phyloP scores from a whole-genome alignment of 306 rosid genomes.

The Prunus salicina region DNA sequence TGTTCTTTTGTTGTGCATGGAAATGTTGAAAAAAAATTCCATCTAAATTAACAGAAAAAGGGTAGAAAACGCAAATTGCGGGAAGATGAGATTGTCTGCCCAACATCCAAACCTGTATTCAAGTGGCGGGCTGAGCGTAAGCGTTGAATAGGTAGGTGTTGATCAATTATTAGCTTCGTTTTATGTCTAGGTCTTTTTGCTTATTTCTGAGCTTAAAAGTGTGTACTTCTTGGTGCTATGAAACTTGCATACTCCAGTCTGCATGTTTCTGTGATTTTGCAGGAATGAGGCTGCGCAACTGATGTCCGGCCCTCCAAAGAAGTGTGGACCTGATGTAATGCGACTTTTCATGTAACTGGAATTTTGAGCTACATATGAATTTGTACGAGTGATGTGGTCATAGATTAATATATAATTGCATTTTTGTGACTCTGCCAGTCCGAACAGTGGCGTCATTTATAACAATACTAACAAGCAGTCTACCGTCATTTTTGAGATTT shows the following conservation, averaged over 20 bases:
- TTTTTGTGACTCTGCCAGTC: neutral
- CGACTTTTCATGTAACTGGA: neutral
- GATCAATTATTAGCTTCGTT: neutral
- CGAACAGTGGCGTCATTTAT: neutral
- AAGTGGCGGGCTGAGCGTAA: constrained; percentile 84
- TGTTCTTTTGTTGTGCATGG: neutral
- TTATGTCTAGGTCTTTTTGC: neutral
- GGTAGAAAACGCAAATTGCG: constrained; percentile 77
- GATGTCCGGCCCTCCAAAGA: neutral
- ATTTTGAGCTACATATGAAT: neutral
- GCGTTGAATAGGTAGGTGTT: constrained; percentile 34
- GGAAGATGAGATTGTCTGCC: constrained; percentile 65
- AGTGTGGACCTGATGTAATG: neutral
- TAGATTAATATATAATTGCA: neutral
- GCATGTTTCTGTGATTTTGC: neutral
- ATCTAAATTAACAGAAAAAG: constrained; percentile 33
- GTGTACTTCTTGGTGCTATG: neutral
- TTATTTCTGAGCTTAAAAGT: too few relatives aligned
- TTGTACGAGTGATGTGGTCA: neutral
- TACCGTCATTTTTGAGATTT: neutral
- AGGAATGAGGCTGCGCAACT: neutral
- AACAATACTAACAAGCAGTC: neutral
- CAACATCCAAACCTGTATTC: constrained; percentile 57
- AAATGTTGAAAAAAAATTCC: neutral
- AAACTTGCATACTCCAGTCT: neutral